phyloP scores from a whole-genome alignment of 257 asterid species.

The Solanum tarapatanum region DNA sequence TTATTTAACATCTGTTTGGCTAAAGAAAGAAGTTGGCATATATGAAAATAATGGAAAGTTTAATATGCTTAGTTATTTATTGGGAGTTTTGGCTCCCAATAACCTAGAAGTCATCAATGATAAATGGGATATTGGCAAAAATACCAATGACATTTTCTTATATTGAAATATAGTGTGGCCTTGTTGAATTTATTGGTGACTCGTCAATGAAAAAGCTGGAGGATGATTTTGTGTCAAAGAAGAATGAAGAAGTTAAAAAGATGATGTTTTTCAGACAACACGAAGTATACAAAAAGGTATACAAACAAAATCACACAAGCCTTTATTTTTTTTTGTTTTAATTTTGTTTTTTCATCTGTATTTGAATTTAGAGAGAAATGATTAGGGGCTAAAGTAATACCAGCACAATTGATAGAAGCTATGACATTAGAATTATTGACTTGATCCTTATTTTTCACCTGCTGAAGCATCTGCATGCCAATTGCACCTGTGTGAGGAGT shows the following conservation, averaged over 20 bases:
- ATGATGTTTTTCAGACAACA: not conserved
- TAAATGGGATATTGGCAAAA: not conserved
- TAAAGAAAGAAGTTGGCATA: not conserved
- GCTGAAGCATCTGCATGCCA: not conserved
- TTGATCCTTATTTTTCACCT: not conserved
- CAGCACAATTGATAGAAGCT: not conserved
- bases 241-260: too few species aligned
- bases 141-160: not conserved
- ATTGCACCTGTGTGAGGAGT: not conserved
- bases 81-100: not conserved
- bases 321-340: too few species aligned
- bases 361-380: not conserved
- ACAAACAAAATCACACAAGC: not conserved
- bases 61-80: not conserved
- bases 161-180: not conserved
- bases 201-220: not conserved
- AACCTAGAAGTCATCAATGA: not conserved
- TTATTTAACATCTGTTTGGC: not conserved
- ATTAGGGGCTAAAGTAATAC: not conserved
- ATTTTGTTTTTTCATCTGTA: too few species aligned
- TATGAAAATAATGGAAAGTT: not conserved
- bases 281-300: too few species aligned
- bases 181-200: not conserved
- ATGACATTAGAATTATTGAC: not conserved
- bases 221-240: not conserved